phyloP scores from a whole-genome alignment of 306 rosid species.

The Styphnolobium japonicum region DNA sequence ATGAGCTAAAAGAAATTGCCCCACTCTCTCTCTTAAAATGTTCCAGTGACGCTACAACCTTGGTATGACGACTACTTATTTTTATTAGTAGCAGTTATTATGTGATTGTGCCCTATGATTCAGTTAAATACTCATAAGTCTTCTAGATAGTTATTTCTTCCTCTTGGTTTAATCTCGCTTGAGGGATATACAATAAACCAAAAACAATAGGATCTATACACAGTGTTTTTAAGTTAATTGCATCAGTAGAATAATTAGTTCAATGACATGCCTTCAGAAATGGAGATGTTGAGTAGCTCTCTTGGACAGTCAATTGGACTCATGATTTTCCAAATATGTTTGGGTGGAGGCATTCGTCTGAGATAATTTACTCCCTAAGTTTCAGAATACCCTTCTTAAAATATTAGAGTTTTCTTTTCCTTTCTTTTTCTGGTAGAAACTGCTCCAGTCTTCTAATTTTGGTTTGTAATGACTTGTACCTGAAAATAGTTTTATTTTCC shows the following conservation, averaged over 20 bases:
- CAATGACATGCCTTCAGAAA: neutral
- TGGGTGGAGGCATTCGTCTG: neutral
- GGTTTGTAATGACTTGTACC: neutral
- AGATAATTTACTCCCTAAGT: neutral
- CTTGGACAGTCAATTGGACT: neutral
- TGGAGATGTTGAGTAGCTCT: neutral
- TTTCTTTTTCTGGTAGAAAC: neutral
- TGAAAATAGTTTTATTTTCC: neutral
- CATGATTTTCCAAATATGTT: neutral
- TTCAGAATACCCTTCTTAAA: neutral
- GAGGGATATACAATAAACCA: neutral
- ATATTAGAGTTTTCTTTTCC: neutral
- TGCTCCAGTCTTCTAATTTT: neutral
- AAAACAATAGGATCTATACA: neutral
- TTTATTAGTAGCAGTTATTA: neutral
- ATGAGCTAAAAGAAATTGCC: conserved; percentile 64
- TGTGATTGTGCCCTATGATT: neutral
- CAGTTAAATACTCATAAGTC: neutral
- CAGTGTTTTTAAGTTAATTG: neutral
- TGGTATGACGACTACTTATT: conserved; percentile 37
- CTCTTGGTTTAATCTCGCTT: neutral
- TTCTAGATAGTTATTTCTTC: neutral
- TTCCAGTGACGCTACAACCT: conserved; percentile 76
- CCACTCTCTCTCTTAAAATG: conserved; percentile 76
- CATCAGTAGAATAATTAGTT: neutral